These are phyloP conservation scores for Pezicula radicicola DNA, from an alignment of 2,329 filamentous ascomycete species.

Conservation along the genomic window DNA sequence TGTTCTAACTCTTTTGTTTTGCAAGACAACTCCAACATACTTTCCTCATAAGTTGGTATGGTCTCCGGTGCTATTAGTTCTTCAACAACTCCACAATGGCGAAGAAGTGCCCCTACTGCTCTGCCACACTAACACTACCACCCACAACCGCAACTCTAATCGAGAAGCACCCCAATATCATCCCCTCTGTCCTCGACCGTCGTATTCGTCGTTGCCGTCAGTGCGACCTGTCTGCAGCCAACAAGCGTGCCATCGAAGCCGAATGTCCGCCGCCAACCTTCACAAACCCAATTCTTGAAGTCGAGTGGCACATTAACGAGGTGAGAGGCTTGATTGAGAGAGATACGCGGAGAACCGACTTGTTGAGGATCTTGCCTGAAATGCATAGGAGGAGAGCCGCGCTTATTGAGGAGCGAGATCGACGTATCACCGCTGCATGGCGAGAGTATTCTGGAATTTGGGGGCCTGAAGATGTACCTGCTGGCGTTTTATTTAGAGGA, in stretches of 20 bases:
- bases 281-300: slow-evolving; percentile 7
- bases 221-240: slow-evolving; percentile 18
- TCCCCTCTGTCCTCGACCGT: slow-evolving; percentile 14
- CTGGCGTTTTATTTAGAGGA: too few relatives aligned
- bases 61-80: background rate
- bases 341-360: slow-evolving; percentile 12
- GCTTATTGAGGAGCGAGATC: slow-evolving; percentile 7
- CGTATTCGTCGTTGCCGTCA: slow-evolving; percentile 16
- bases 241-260: slow-evolving; percentile 10
- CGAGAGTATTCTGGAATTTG: slow-evolving; percentile 22
- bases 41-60: background rate
- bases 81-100: background rate
- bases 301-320: slow-evolving; percentile 15
- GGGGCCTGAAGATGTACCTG: slow-evolving; percentile 10
- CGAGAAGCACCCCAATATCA: slow-evolving; percentile 8
- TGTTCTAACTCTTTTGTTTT: background rate
- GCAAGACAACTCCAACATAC: background rate
- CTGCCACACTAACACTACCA: slow-evolving; percentile 8
- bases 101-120: slow-evolving; percentile 10
- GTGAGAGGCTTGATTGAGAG: slow-evolving; percentile 11
- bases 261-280: slow-evolving; percentile 10
- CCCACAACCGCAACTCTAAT: slow-evolving; percentile 15
- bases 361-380: slow-evolving; percentile 7
- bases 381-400: slow-evolving; percentile 8
- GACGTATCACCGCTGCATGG: slow-evolving; percentile 16